Base-by-base conservation (phyloP, 164 flowering plant species). In the Umbellularia californica region DNA sequence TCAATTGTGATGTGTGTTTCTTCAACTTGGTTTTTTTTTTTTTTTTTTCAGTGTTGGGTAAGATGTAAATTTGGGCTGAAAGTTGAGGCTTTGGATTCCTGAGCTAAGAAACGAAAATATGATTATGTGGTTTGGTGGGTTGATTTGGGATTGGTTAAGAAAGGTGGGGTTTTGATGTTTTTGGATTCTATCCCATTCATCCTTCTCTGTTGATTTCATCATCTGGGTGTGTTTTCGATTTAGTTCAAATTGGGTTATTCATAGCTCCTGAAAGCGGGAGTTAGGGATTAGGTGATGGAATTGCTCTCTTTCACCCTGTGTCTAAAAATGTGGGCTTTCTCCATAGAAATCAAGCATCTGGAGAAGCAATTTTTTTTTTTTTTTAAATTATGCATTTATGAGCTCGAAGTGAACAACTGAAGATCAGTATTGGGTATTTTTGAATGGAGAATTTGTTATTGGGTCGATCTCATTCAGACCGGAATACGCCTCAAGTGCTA, bases 1-100 rank as follows among this genome's bases (percentile, higher is more conserved):
- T 70, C 13, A 13, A 70, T 70, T 17, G 14, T 9, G 30, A 22
- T 72, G 58, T 22, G 35, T 75, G 35, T 69, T 75, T 62, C 30
- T 20, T 41, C 17, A 25, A 73, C 55, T 65, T 69, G 69, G 74
- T 52, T 33, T 62, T 2, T 41, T 41, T 41, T 41, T 41, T 41
- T 41, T 9, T 41, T 9, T 7, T 7, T 14, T 28, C 1, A 23
- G 33, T 50, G 11, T 65, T 28, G 74, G 24, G 58, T 23, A 65
- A 70, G 51, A 27, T 15, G 66, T 35, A 13, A n/a, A 5, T 72
- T 22, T 72, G 72, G 25, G 55, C n/a, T 55, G 60, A 0, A 55
- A 55, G n/a, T 55, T 20, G 60, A 55, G 60, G 60, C 20, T 55
- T 41, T 55, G 60, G n/a, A 55, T 55, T 55, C 60, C 60, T 14